phyloP scores from a whole-genome alignment of 768 basidiomycete species.

The Kwoniella shandongensis region DNA sequence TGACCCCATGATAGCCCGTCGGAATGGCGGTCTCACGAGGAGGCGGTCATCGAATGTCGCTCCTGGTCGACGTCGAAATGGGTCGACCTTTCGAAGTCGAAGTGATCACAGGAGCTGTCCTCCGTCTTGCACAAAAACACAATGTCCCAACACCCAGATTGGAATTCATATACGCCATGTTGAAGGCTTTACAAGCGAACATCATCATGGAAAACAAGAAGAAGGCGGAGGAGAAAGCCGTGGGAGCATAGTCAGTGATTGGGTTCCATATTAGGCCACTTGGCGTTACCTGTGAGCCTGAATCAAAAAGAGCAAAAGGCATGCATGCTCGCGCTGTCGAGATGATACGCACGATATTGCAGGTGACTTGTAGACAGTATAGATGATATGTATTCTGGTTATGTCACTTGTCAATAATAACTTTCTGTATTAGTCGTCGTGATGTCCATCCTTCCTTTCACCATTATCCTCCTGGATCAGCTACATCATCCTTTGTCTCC shows the following conservation, averaged over 20 bases:
- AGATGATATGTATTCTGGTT: no score
- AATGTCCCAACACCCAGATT: slow-evolving; percentile 29
- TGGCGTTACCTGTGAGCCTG: no score
- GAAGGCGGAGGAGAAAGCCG: slow-evolving; percentile 6
- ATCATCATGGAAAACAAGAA: slow-evolving; percentile 18
- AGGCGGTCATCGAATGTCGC: slow-evolving; percentile 39
- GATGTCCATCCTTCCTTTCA: no score
- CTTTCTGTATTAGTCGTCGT: no score
- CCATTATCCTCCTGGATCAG: no score
- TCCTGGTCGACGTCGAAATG: slow-evolving; percentile 45
- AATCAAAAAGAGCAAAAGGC: no score
- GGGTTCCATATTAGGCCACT: no score
- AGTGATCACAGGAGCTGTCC: slow-evolving; percentile 40
- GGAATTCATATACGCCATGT: slow-evolving; percentile 32
- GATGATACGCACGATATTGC: no score
- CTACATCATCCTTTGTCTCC: no score
- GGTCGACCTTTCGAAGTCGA: slow-evolving; percentile 46
- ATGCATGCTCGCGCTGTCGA: no score
- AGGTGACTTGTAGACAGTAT: no score
- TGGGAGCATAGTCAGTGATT: not conserved
- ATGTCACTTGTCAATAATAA: no score
- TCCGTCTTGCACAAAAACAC: slow-evolving; percentile 28
- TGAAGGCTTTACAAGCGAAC: slow-evolving; percentile 39
- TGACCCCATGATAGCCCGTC: not conserved
- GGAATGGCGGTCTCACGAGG: not conserved